Base-by-base conservation (phyloP, 2,329 filamentous ascomycete species). In the Botrytis medusae region DNA sequence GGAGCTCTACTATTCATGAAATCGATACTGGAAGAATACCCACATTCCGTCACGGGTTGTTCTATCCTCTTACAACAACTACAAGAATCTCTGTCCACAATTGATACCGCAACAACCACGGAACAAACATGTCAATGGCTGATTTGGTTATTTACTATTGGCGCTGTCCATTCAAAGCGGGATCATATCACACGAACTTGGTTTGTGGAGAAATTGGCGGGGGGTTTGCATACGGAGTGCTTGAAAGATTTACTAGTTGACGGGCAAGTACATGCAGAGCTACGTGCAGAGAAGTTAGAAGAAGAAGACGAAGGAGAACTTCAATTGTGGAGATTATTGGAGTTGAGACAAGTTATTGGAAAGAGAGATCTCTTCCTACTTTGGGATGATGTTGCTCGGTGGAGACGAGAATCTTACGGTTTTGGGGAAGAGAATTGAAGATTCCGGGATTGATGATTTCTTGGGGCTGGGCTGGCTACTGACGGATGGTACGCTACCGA, bases 1-100 rank as follows among this genome's bases (percentile, higher is more conserved):
- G 76, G 70, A 34, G 75, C 67, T 8, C 54, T 79, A 12, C 65
- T 78, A 10, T 77, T 76, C 69, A 69, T 76, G 64, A 77, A 77
- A 74, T 70, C 73, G 5, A 74, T 76, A 42, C 48, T 78, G 9
- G 64, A 77, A 64, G 75, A 79, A 46, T 75, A 74, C 44, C 75
- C 77, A 20, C 73, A 76, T 64, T 76, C 77, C 1, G 46, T 29
- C 4, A 74, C 65, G 14, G 73, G 76, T 29, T 46, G 74, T n/a
- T 65, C 69, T 25, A 71, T 78, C 44, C 64, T 79, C 42, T 72
- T 77, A 25, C 37, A 63, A 29, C 72, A 75, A 62, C 64, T 79
- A 34, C 71, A 69, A 72, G 63, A 74, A 51, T 54, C 73, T 7
- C 29, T 76, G 12, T 51, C 32, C n/a, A 51, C 29, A 18, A 72